Conservation (phyloP, 768 basidiomycete genomes). For the Cystofilobasidium ferigula region DNA sequence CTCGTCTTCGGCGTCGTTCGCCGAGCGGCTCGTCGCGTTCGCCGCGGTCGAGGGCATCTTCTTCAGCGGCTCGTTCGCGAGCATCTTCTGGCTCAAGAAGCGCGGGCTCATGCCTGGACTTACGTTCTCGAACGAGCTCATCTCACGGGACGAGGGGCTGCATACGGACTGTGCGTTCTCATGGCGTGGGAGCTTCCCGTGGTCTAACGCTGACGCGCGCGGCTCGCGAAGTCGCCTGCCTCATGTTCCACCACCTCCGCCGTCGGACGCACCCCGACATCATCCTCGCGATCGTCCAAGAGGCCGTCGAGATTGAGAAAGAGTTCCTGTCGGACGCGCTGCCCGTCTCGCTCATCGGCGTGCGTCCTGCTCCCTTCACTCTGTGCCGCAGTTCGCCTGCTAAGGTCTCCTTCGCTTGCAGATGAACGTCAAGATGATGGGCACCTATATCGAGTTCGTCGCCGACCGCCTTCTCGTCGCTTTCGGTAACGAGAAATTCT, state of each 20-base stretch:
- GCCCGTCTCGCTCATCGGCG: conserved; percentile 69
- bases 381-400: neutral
- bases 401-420: neutral
- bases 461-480: conserved; percentile 25
- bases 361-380: conserved; percentile 3
- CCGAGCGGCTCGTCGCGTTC: conserved; percentile 80
- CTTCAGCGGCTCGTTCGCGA: conserved; percentile 82
- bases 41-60: conserved; percentile 91
- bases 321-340: conserved; percentile 65
- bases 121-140: conserved; percentile 92
- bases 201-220: neutral
- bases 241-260: conserved; percentile 49
- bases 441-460: conserved; percentile 46
- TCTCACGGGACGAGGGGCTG: conserved; percentile 88
- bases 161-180: conserved; percentile 56
- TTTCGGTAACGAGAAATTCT: conserved; percentile 39
- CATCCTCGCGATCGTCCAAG: conserved; percentile 57
- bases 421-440: conserved; percentile 80
- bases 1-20: conserved; percentile 68
- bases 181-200: no score
- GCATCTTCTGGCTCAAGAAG: conserved; percentile 96
- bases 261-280: conserved; percentile 70
- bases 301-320: conserved; percentile 78
- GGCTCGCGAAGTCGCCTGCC: conserved; percentile 13
- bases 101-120: conserved; percentile 91